Evolutionary conservation across 192 early-diverging fungal species (phyloP).

Genomic region (Coemansia biformis): DNA sequence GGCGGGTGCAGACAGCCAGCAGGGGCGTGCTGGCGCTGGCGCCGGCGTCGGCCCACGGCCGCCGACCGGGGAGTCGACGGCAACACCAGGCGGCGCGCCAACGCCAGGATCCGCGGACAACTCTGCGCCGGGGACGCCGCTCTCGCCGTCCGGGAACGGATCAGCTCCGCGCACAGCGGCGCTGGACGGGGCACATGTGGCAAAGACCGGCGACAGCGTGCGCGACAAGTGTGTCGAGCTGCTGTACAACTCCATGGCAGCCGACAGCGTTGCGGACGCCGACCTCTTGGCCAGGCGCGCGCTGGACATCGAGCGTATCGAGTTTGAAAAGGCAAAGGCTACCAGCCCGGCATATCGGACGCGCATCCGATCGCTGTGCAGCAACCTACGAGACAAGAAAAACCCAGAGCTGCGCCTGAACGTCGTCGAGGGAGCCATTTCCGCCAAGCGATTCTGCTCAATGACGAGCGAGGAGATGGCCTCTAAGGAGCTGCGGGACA

Average conservation of each 20-base stretch:
- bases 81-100: background rate
- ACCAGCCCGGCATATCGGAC: conserved; percentile 62
- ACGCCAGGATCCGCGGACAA: background rate
- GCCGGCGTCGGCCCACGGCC: background rate
- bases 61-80: conserved; percentile 1
- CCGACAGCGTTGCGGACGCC: conserved; percentile 44
- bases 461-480: conserved; percentile 92
- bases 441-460: conserved; percentile 61
- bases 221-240: conserved; percentile 79
- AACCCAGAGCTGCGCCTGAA: conserved; percentile 70
- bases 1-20: too few species aligned
- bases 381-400: conserved; percentile 71
- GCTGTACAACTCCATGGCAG: conserved; percentile 70
- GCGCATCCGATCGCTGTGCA: conserved; percentile 68
- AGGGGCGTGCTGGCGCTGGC: too few species aligned
- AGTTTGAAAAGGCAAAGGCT: conserved; percentile 54
- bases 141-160: background rate
- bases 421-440: conserved; percentile 65
- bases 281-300: conserved; percentile 54
- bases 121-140: background rate
- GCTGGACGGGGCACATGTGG: conserved; percentile 27
- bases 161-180: conserved; percentile 31
- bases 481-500: conserved; percentile 72
- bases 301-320: conserved; percentile 55
- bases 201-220: conserved; percentile 54